Base-by-base conservation (phyloP, 345 rosid species). In the Anacardium occidentale region DNA sequence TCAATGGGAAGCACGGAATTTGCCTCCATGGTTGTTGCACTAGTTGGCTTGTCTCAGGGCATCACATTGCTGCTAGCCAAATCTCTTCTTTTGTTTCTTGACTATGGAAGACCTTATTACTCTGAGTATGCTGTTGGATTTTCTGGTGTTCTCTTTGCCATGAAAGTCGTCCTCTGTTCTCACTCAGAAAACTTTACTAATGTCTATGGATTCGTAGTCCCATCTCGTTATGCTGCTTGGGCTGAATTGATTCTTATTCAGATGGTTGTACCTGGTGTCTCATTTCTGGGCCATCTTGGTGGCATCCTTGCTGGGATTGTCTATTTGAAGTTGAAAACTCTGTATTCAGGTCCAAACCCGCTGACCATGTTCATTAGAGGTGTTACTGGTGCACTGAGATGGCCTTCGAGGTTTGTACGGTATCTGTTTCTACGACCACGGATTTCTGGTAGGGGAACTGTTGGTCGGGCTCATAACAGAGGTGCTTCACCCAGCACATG, bases 201-300 rank as follows among this genome's bases (percentile, higher is more conserved):
- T 61, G 93, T 95, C 7, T 85, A 91, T 24, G 98, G 98, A 59
- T 65, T 95, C 47, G 18, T 88, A 4, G 84, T 92, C 15, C 98
- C 98, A 2, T 75, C 99, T 17, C 85, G 85, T 58, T 70, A 88
- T 74, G 99, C 96, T 58, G 99, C 96, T 8, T 92, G 98, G 99
- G 97, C 96, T 0, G 99, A 95, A 77, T 76, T 95, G 83, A 72
- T 91, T 72, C 90, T 95, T 18, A 84, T 95, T 68, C 99, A 95
- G 75, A 83, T 95, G 90, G 81, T 95, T 83, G 92, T 90, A 7
- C 98, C 98, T 0, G 88, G 87, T 0, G 94, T 84, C 78, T 95
- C 99, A 0, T 95, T 95, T 81, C 87, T 92, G 8, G 99, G 98
- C 32, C 99, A 95, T 79, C 94, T 95, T 13, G 93, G 98, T 66